These are phyloP conservation scores for Flaveria sonorensis DNA, from an alignment of 129 eudicot species.

Conservation along the genomic window DNA sequence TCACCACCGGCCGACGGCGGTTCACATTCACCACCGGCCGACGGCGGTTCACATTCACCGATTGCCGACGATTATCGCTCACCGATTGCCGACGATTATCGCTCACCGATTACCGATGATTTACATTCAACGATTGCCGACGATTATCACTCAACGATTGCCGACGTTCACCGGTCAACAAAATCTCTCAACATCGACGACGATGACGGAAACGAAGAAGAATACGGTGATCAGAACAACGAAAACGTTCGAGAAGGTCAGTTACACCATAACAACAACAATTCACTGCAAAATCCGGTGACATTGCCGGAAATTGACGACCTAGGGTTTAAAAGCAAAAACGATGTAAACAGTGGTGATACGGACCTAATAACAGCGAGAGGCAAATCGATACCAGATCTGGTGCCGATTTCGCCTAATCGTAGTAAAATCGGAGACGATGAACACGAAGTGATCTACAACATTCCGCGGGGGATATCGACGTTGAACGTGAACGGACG, in stretches of 20 bases:
- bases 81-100: too few relatives aligned
- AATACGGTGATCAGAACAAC: background rate
- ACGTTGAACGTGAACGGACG: conserved; percentile 30
- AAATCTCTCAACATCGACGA: background rate
- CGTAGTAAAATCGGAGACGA: background rate
- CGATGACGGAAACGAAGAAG: background rate
- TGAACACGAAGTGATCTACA: background rate
- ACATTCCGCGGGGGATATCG: conserved; percentile 30
- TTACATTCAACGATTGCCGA: background rate
- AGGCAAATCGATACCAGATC: background rate
- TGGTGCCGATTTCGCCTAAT: conserved; percentile 2
- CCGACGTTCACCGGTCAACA: background rate
- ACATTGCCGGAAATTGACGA: background rate
- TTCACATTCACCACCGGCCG: too few relatives aligned
- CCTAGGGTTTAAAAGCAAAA: conserved; percentile 13
- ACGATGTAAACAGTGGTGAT: background rate
- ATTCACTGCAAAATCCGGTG: background rate
- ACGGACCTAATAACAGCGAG: background rate
- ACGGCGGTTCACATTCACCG: too few relatives aligned
- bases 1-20: too few relatives aligned
- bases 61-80: too few relatives aligned
- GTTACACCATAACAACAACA: background rate
- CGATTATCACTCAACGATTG: background rate
- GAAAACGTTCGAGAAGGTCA: background rate
- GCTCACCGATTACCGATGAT: too few relatives aligned